These are phyloP conservation scores for Leucosporidium scottii DNA, from an alignment of 768 basidiomycete species.

Conservation along the genomic window DNA sequence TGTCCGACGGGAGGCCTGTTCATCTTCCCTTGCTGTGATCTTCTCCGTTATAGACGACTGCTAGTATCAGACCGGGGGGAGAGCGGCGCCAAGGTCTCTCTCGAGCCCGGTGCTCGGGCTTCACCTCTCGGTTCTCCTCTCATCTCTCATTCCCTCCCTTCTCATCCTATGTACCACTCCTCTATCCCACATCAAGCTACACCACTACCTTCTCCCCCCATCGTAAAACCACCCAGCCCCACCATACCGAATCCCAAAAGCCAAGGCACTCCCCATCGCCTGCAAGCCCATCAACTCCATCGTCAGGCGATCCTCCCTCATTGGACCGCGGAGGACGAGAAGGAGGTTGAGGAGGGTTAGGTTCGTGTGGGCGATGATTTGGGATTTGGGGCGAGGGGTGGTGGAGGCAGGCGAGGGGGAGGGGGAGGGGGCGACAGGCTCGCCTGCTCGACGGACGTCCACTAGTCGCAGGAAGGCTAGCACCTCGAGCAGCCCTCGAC, in stretches of 20 bases:
- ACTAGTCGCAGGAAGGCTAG: conserved; percentile 64
- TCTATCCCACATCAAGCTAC: neutral
- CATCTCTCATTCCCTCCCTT: no score
- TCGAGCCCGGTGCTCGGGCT: no score
- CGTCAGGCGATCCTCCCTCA: conserved; percentile 75
- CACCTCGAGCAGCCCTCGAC: conserved; percentile 56
- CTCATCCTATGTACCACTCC: no score
- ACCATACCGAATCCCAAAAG: conserved; percentile 83
- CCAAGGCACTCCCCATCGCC: conserved; percentile 69
- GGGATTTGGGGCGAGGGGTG: conserved; percentile 42
- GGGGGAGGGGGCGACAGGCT: no score
- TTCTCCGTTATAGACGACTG: no score
- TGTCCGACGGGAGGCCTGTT: no score
- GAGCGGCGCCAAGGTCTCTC: no score
- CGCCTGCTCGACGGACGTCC: conserved; percentile 44
- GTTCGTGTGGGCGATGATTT: conserved; percentile 69
- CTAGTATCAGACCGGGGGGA: no score
- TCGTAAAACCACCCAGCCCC: conserved; percentile 84
- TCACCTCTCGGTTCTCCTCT: no score
- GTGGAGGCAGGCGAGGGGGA: no score
- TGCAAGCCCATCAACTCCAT: conserved; percentile 66
- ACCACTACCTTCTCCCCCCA: conserved; percentile 64
- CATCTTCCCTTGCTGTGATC: no score
- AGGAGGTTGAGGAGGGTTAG: conserved; percentile 85
- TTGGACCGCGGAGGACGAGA: conserved; percentile 69